Evolutionary conservation across 768 basidiomycete genomes (phyloP), one percentile per base, ranked within the genome.

Genomic region (Daedaleopsis nitida): DNA sequence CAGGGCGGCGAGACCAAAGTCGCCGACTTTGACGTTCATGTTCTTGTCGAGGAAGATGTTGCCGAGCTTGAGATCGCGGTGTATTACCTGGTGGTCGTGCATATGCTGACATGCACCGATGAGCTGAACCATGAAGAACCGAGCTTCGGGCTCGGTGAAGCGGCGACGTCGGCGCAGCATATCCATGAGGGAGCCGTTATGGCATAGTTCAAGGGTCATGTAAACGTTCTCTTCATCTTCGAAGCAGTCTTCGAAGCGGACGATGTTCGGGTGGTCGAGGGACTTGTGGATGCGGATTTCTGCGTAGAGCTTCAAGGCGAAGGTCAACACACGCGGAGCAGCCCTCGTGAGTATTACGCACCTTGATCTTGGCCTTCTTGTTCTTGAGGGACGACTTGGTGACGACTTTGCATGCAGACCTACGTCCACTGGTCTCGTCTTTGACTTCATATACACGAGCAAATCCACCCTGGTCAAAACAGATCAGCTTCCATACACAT

Each of bases 271-370:
- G 68, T 98, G 96, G 24, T 85, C 76, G 50, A 99, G 83, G 14
- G 92, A 88, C 62, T 89, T 87, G 75, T 99, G 96, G 51, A 99
- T 94, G 80, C 96, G 97, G 70, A 99, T 99, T 81, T 99, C 96
- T 62, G 96, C 96, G 70, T 95, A 99, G 49, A 99, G 85, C 96
- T 98, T 58, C 37, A 6, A 14, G 3, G 12, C 23, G 14, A 5
- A n/a, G 9, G 52, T 47, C 10, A 54, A 19, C 27, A 35, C 27
- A 32, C 27, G 27, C 27, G 7, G 27, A 32, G 27, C 7, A 32
- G 27, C 27, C 7, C 27, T 32, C 27, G 27, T 32, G 27, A 7
- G 35, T 4, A 5, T 10, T n/a, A 58, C 81, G 55, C 52, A 94
- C 96, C 85, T 98, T 98, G 17, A 94, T 96, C 76, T 96, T 96